Percentiles rank a stretch among this genome's conserved stretches.
Conservation (phyloP, 257 asterid species). For the Handroanthus guayacan region DNA sequence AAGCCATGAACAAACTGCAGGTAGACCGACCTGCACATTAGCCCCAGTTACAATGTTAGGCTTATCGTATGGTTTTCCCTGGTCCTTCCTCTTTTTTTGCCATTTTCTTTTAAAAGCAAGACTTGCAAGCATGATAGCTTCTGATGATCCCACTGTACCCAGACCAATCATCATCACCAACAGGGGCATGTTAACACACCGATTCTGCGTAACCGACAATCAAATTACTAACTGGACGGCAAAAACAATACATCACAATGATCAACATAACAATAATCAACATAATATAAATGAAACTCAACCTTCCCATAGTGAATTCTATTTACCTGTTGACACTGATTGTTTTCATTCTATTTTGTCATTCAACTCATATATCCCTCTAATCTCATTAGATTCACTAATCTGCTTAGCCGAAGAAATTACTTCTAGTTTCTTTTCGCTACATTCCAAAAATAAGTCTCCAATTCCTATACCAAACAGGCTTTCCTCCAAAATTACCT, state of each 20-base stretch:
- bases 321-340: too few relatives aligned
- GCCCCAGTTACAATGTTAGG: slow-evolving; percentile 85
- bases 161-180: slow-evolving; percentile 71
- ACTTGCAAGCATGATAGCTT: slow-evolving; percentile 89
- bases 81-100: slow-evolving; percentile 73
- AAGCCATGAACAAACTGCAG: neutral
- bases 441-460: neutral
- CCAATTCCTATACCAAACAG: neutral
- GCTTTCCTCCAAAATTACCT: neutral
- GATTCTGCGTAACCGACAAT: slow-evolving; percentile 52
- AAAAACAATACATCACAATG: neutral
- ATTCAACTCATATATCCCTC: neutral
- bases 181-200: slow-evolving; percentile 79
- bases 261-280: neutral
- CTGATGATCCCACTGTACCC: slow-evolving; percentile 87
- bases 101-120: slow-evolving; percentile 86
- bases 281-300: too few relatives aligned
- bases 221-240: neutral
- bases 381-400: too few relatives aligned
- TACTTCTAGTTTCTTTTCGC: neutral
- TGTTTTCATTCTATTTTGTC: too few relatives aligned
- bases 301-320: too few relatives aligned
- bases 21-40: slow-evolving; percentile 62
- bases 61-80: slow-evolving; percentile 58
- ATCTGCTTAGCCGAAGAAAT: neutral